Evolutionary conservation across 345 rosid species (phyloP), one percentile per base, ranked within the genome.

Genomic region (Conringia planisiliqua): DNA sequence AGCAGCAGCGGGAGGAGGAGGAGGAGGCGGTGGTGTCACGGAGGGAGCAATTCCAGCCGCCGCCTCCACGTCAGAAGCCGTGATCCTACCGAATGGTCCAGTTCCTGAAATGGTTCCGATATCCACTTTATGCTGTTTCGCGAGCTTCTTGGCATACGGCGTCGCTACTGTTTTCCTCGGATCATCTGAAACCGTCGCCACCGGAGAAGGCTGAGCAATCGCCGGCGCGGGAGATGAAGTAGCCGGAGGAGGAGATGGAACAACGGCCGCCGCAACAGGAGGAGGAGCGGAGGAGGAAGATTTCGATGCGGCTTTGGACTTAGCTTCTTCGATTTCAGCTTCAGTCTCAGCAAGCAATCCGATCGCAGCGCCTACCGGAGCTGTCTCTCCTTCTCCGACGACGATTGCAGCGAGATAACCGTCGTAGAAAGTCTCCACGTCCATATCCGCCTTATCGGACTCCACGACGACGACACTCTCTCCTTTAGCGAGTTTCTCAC

Each of bases 371-470:
- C 98, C 97, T 0, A 94, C 96, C 0, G 93, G 97, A 71, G 98
- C 97, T 11, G 86, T 72, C 58, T 94, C 96, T 13, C 98, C 98
- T 46, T 88, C 98, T 17, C 91, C 88, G 33, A 94, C 96, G 43
- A 94, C 96, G 22, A 94, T 91, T 17, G 98, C 97, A 24, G 97
- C 98, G 40, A 91, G 95, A 70, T 89, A 91, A 10, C 97, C 98
- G 20, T 89, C 95, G 70, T 94, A 91, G 77, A 94, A 94, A 12
- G 96, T 94, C 80, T 91, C 97, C 4, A 94, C 97, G 55, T 94
- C 98, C 98, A 94, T 91, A 79, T 91, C 98, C 4, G 98, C 98
- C 75, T 94, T 94, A 78, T 91, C 98, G 50, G 98, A 91, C 79
- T 94, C 97, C 10, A 94, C 97, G 16, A 94, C 98, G 7, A 94